phyloP scores from a whole-genome alignment of 169 alveolate genomes.

The Plasmodium malariae region DNA sequence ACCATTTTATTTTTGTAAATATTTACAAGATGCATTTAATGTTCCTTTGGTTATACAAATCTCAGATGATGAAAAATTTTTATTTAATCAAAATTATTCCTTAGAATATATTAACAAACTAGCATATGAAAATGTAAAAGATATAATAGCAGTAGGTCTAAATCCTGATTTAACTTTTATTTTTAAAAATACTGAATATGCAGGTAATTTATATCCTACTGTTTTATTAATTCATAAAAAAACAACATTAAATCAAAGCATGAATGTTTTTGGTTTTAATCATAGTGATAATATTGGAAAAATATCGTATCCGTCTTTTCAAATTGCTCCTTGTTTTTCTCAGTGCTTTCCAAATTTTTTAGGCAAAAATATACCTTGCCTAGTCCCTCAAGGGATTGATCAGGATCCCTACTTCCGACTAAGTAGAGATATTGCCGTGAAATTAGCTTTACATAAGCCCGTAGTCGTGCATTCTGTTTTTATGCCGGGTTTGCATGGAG shows the following conservation, averaged over 20 bases:
- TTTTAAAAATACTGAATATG: slow-evolving; percentile 93
- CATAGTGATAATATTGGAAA: slow-evolving; percentile 96
- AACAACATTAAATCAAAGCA: slow-evolving; percentile 95
- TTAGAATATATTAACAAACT: slow-evolving; percentile 90
- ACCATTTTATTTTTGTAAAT: slow-evolving; percentile 98
- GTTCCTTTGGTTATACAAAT: slow-evolving; percentile 99
- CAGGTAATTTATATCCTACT: slow-evolving; percentile 92
- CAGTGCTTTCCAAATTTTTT: slow-evolving; percentile 95
- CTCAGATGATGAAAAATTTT: slow-evolving; percentile 99
- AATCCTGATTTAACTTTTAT: slow-evolving; percentile 98
- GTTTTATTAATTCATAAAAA: slow-evolving; percentile 94
- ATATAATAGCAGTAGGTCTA: slow-evolving; percentile 99
- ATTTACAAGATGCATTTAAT: slow-evolving; percentile 96
- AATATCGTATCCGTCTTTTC: slow-evolving; percentile 97
- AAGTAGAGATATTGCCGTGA: slow-evolving; percentile 98
- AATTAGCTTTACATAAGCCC: slow-evolving; percentile 94
- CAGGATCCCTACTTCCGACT: slow-evolving; percentile 99
- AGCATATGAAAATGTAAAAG: slow-evolving; percentile 98
- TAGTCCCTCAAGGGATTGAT: slow-evolving; percentile 99
- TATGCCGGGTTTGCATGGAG: slow-evolving; percentile 98
- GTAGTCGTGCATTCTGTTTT: slow-evolving; percentile 96
- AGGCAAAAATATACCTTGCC: slow-evolving; percentile 92
- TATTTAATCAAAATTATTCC: slow-evolving; percentile 94
- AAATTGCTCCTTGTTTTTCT: slow-evolving; percentile 97
- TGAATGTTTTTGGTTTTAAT: slow-evolving; percentile 94